phyloP scores from a whole-genome alignment of 2,329 filamentous ascomycete species.

The Stagonosporopsis rhizophila region DNA sequence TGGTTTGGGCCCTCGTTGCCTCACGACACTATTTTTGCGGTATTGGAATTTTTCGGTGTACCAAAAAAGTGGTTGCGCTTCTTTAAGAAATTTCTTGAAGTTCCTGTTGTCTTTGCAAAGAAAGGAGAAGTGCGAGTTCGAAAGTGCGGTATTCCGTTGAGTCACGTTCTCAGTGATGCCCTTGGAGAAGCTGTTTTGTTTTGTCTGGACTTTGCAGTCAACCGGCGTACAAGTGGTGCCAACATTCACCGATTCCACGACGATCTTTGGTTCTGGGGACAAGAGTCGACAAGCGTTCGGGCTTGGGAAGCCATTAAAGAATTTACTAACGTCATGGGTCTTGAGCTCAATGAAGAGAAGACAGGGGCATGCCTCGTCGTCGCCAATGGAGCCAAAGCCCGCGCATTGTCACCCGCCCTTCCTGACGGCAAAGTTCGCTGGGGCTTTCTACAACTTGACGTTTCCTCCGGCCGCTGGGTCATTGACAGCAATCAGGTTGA shows the following conservation, averaged over 20 bases:
- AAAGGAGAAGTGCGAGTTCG: slow-evolving; percentile 60
- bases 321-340: slow-evolving; percentile 64
- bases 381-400: slow-evolving; percentile 31
- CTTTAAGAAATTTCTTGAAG: slow-evolving; percentile 55
- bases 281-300: slow-evolving; percentile 59
- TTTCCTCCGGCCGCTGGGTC: slow-evolving; percentile 61
- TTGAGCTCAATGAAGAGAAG: slow-evolving; percentile 65
- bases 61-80: slow-evolving; percentile 35
- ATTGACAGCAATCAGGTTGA: slow-evolving; percentile 68
- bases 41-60: slow-evolving; percentile 38
- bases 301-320: slow-evolving; percentile 66
- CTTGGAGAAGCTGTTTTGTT: slow-evolving; percentile 69
- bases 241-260: slow-evolving; percentile 69
- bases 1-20: slow-evolving; percentile 39
- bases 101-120: slow-evolving; percentile 64
- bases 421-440: slow-evolving; percentile 63
- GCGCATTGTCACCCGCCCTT: slow-evolving; percentile 45
- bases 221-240: slow-evolving; percentile 61
- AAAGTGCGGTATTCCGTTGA: slow-evolving; percentile 65
- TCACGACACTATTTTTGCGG: slow-evolving; percentile 37
- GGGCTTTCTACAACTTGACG: slow-evolving; percentile 66
- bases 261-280: slow-evolving; percentile 72
- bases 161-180: slow-evolving; percentile 65
- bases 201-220: slow-evolving; percentile 70
- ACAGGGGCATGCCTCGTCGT: slow-evolving; percentile 61